A percentile compares a stretch with the other conserved stretches of the same genome.
Evolutionary conservation across 805 yeast species (phyloP).

Genomic region (Pichia pseudocactophila): DNA sequence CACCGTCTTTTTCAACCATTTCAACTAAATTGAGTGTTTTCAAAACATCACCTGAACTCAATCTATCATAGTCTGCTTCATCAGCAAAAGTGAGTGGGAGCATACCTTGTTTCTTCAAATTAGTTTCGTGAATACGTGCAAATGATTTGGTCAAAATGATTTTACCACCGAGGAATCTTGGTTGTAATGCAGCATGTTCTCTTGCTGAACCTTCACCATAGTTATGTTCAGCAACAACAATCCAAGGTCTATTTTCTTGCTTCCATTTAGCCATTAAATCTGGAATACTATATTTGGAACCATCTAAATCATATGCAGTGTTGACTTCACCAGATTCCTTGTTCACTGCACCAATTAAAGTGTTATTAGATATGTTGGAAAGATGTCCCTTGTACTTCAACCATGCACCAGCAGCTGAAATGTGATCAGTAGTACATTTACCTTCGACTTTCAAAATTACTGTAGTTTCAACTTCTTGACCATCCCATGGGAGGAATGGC

Average conservation of each 20-base stretch:
- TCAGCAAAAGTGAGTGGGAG: slow-evolving; percentile 88
- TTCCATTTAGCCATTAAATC: slow-evolving; percentile 96
- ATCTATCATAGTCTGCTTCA: slow-evolving; percentile 78
- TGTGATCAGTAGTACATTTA: slow-evolving; percentile 97
- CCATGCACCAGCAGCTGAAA: slow-evolving; percentile 99
- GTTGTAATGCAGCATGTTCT: slow-evolving; percentile 96
- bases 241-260: slow-evolving; percentile 76
- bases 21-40: slow-evolving; percentile 69
- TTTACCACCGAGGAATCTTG: slow-evolving; percentile 88
- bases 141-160: slow-evolving; percentile 86
- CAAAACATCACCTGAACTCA: slow-evolving; percentile 68
- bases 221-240: slow-evolving; percentile 93
- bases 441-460: slow-evolving; percentile 90
- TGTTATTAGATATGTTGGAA: slow-evolving; percentile 91
- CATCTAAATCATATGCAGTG: slow-evolving; percentile 79
- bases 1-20: slow-evolving; percentile 71
- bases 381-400: slow-evolving; percentile 96
- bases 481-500: slow-evolving; percentile 83
- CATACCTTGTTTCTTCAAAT: slow-evolving; percentile 96
- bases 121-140: slow-evolving; percentile 97
- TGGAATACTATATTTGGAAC: slow-evolving; percentile 74
- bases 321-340: slow-evolving; percentile 96
- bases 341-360: slow-evolving; percentile 93
- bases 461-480: slow-evolving; percentile 68
- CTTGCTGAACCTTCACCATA: slow-evolving; percentile 99